phyloP scores from a whole-genome alignment of 177 flowering plant species.

The Vitis hybrid region DNA sequence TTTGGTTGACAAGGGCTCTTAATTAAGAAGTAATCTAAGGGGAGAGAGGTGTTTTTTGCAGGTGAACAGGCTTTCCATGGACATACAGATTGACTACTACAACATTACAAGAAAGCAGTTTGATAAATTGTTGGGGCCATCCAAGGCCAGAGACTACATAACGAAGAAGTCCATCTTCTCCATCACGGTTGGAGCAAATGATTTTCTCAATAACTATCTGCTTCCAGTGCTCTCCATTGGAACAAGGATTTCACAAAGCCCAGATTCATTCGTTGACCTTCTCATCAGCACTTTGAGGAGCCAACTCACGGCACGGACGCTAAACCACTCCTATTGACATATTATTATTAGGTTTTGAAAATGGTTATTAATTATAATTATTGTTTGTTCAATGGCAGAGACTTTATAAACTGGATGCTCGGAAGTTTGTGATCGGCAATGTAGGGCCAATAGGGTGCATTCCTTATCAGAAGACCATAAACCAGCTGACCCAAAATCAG shows the following conservation, averaged over 20 bases:
- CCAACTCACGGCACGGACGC: slow-evolving; percentile 64
- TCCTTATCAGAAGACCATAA: slow-evolving; percentile 88
- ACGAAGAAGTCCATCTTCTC: slow-evolving; percentile 78
- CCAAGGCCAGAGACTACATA: slow-evolving; percentile 63
- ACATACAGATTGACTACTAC: slow-evolving; percentile 85
- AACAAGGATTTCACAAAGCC: slow-evolving; percentile 61
- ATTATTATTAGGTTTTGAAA: too few species aligned
- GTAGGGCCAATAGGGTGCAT: slow-evolving; percentile 95
- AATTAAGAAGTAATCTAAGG: too few species aligned
- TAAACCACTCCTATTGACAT: not conserved
- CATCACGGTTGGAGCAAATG: slow-evolving; percentile 82
- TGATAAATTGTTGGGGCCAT: slow-evolving; percentile 56
- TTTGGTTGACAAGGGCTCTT: too few species aligned
- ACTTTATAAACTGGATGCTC: slow-evolving; percentile 77
- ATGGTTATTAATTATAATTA: not conserved
- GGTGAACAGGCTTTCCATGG: slow-evolving; percentile 88
- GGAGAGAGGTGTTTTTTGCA: slow-evolving; percentile 24
- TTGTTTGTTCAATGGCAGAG: slow-evolving; percentile 46
- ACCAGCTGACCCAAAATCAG: slow-evolving; percentile 46
- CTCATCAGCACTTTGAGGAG: slow-evolving; percentile 56
- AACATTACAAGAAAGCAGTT: slow-evolving; percentile 77
- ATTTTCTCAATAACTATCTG: slow-evolving; percentile 89
- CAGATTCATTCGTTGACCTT: slow-evolving; percentile 64
- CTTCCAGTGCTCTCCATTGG: slow-evolving; percentile 81
- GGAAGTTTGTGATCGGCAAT: slow-evolving; percentile 79